Percentiles rank a stretch among this genome's conserved stretches.
Evolutionary conservation across 2,329 filamentous ascomycete genomes (phyloP).

Genomic region (Trichoderma afroharzianum): DNA sequence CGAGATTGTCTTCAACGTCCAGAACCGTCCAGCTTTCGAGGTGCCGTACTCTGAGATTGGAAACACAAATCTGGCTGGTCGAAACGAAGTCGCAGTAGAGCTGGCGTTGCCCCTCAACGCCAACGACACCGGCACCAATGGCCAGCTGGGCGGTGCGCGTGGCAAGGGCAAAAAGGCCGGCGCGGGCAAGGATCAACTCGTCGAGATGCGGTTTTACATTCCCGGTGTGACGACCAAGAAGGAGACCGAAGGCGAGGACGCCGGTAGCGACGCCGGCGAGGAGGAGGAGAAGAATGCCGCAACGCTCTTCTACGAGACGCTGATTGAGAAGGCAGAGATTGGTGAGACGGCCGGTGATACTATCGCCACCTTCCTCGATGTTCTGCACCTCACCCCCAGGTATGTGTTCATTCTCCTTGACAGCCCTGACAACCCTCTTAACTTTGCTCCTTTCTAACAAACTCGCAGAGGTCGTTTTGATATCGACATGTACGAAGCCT

Average conservation of each 20-base stretch:
- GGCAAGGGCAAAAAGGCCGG: conserved; percentile 84
- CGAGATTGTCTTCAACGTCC: conserved; percentile 93
- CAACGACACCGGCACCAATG: conserved; percentile 69
- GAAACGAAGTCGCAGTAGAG: conserved; percentile 96
- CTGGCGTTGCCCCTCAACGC: conserved; percentile 74
- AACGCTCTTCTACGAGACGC: conserved; percentile 94
- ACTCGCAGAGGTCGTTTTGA: conserved; percentile 86
- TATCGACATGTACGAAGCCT: conserved; percentile 98
- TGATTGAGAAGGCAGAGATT: conserved; percentile 98
- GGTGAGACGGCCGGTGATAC: conserved; percentile 98
- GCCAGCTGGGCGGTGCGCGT: conserved; percentile 67
- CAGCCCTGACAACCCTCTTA: too few relatives aligned
- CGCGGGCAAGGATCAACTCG: conserved; percentile 85
- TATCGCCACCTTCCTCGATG: conserved; percentile 94
- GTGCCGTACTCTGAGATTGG: conserved; percentile 96
- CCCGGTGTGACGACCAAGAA: conserved; percentile 83
- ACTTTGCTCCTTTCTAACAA: not conserved
- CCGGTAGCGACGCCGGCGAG: conserved; percentile 52
- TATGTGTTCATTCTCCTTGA: conserved; percentile 32
- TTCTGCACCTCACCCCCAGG: conserved; percentile 94
- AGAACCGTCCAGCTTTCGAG: conserved; percentile 94
- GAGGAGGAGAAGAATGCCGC: conserved; percentile 88
- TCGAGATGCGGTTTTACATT: conserved; percentile 99
- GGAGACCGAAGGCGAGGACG: conserved; percentile 65
- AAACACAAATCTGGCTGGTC: conserved; percentile 95